A percentile compares a stretch with the other conserved stretches of the same genome.
Evolutionary conservation across 352 stramenopile species (phyloP).

Genomic region (Globisporangium sylvaticum): DNA sequence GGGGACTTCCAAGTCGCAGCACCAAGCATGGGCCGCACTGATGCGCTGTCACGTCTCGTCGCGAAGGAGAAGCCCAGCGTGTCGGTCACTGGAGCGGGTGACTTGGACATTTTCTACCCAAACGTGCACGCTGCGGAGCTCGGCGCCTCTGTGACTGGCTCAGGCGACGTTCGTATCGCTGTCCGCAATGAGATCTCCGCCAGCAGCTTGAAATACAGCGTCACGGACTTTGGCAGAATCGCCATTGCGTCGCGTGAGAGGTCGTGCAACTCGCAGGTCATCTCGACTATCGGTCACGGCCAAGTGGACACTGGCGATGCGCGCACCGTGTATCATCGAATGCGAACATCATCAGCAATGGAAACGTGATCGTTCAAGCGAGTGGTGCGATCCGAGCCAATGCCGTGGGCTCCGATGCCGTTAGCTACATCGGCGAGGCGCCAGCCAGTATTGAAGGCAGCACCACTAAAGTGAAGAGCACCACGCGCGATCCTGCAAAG

Average conservation of each 20-base stretch:
- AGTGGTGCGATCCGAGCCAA: neutral
- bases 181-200: neutral
- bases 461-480: neutral
- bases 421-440: constrained; percentile 13
- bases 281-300: constrained; percentile 16
- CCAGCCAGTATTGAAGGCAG: constrained; percentile 4
- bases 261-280: constrained; percentile 1
- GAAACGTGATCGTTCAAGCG: constrained; percentile 8
- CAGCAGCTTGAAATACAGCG: constrained; percentile 1
- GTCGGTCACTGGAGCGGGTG: neutral
- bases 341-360: constrained; percentile 13
- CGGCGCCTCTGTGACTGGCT: neutral
- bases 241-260: constrained; percentile 8
- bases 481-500: neutral
- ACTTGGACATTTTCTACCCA: constrained; percentile 6
- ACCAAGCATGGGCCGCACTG: neutral
- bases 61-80: neutral
- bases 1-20: neutral
- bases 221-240: constrained; percentile 18
- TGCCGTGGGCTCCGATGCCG: constrained; percentile 8
- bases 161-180: neutral
- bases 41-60: neutral
- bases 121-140: neutral
- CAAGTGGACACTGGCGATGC: constrained; percentile 17
- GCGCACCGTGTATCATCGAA: neutral